Evolutionary conservation across 805 yeast genomes (phyloP), one percentile per base, ranked within the genome.

Genomic region (Lipomyces sp.): DNA sequence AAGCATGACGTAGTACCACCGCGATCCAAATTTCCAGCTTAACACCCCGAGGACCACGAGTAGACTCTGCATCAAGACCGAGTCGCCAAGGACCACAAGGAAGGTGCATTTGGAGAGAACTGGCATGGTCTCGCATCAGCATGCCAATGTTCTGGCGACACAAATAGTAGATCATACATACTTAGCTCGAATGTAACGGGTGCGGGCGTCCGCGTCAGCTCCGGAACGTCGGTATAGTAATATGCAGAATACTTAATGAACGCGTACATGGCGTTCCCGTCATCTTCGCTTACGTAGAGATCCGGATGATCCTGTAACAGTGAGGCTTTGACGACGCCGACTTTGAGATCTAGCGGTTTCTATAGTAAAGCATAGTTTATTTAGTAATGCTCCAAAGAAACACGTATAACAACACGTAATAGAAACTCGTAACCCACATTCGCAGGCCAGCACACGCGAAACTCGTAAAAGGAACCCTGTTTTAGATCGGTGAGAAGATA

Each of bases 401-500:
- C n/a, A n/a, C n/a, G n/a, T 44, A 23, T n/a, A 19, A 36, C 22
- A 4, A 26, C 3, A 28, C 4, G 6, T 10, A 23, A 22, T 13
- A n/a, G 19, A 13, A 38, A 13, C 13, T 16, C 37, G 29, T 22
- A 11, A 21, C 56, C 8, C 32, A 55, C 59, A 19, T 43, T 48
- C 13, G 59, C 59, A 14, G 59, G 58, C 59, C 59, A 55, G 49
- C 59, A 55, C n/a, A 55, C 59, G 10, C 59, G 47, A 38, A 55
- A 55, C 45, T 55, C 59, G 39, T 55, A 55, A 24, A 55, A 51
- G 16, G 59, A 52, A 7, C 59, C 50, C 47, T 55, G 52, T 7
- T 13, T 11, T 18, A 55, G 18, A 40, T 47, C 59, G 10, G 50
- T 40, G 26, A 55, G 38, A 14, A 47, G 40, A 26, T 53, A 55